Evolutionary conservation across 495 filamentous ascomycete species (phyloP).

Genomic region (Trichoderma erinaceum): DNA sequence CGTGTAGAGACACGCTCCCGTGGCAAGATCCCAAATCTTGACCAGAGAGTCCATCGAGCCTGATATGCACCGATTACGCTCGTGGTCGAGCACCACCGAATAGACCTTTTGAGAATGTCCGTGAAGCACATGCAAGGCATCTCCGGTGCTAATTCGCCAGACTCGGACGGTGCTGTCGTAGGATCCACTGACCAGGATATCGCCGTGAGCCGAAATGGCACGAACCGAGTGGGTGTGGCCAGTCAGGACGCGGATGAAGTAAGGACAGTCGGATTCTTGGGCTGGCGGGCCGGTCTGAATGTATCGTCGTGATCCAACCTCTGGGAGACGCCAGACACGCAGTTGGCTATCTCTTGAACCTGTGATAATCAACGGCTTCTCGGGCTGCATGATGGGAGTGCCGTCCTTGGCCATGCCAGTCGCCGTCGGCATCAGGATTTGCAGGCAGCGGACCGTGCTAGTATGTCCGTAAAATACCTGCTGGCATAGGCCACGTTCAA

Average conservation of each 20-base stretch:
- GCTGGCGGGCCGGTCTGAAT: conserved; percentile 68
- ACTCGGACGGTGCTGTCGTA: conserved; percentile 96
- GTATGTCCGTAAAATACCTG: conserved; percentile 97
- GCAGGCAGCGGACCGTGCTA: conserved; percentile 91
- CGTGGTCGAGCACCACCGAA: conserved; percentile 89
- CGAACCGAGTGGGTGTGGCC: conserved; percentile 95
- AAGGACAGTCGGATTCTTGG: conserved; percentile 83
- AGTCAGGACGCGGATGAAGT: conserved; percentile 79
- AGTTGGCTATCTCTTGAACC: conserved; percentile 93
- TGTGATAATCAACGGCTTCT: conserved; percentile 91
- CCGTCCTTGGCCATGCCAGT: conserved; percentile 67
- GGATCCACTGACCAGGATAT: conserved; percentile 96
- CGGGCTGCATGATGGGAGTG: conserved; percentile 79
- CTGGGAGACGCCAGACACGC: conserved; percentile 93
- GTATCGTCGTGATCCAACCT: conserved; percentile 64
- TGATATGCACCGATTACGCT: conserved; percentile 91
- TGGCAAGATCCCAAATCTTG: conserved; percentile 97
- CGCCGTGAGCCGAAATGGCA: conserved; percentile 90
- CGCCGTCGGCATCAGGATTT: conserved; percentile 83
- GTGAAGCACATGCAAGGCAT: conserved; percentile 76
- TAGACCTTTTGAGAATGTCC: conserved; percentile 95
- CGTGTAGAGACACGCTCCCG: conserved; percentile 76
- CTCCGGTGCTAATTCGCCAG: conserved; percentile 95
- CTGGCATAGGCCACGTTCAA: conserved; percentile 80
- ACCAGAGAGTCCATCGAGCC: conserved; percentile 98